phyloP scores from a whole-genome alignment of 2,329 filamentous ascomycete genomes.

The Ophiostoma triangulosporum region DNA sequence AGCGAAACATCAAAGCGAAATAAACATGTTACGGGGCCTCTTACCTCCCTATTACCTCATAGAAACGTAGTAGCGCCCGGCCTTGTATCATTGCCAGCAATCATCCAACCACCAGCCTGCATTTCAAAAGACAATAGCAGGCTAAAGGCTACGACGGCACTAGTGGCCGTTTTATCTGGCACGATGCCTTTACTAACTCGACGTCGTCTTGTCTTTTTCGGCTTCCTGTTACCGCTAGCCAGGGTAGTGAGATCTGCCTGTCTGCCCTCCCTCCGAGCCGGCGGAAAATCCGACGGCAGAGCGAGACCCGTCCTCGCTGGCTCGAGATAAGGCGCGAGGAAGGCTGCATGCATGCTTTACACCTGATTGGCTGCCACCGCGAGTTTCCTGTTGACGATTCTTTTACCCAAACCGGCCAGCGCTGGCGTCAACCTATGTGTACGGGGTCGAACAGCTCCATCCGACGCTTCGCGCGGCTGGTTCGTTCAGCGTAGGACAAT shows the following conservation, averaged over 20 bases:
- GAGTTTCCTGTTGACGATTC: slow-evolving; percentile 29
- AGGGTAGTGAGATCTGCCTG: not conserved
- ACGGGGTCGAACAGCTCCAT: not conserved
- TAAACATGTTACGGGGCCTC: not conserved
- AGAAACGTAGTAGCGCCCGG: not conserved
- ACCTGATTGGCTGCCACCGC: slow-evolving; percentile 24
- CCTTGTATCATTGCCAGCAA: not conserved
- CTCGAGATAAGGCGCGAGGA: slow-evolving; percentile 26
- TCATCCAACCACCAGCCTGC: not conserved
- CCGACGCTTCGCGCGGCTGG: not conserved
- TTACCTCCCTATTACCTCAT: not conserved
- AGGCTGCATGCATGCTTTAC: slow-evolving; percentile 13
- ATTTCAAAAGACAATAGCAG: not conserved
- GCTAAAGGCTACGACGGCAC: too few relatives aligned
- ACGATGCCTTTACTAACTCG: too few relatives aligned
- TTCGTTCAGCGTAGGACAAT: too few relatives aligned
- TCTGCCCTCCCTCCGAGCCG: not conserved
- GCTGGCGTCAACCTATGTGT: too few relatives aligned
- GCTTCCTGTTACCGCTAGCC: slow-evolving; percentile 4
- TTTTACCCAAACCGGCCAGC: too few relatives aligned
- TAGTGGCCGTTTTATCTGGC: too few relatives aligned
- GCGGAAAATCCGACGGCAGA: not conserved
- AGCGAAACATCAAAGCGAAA: not conserved
- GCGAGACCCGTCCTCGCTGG: slow-evolving; percentile 13
- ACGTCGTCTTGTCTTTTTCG: slow-evolving; percentile 13